Percentiles rank a stretch among this genome's conserved stretches.
Conservation (phyloP, 2,329 filamentous ascomycete species). For the Aspergillus alliaceus region DNA sequence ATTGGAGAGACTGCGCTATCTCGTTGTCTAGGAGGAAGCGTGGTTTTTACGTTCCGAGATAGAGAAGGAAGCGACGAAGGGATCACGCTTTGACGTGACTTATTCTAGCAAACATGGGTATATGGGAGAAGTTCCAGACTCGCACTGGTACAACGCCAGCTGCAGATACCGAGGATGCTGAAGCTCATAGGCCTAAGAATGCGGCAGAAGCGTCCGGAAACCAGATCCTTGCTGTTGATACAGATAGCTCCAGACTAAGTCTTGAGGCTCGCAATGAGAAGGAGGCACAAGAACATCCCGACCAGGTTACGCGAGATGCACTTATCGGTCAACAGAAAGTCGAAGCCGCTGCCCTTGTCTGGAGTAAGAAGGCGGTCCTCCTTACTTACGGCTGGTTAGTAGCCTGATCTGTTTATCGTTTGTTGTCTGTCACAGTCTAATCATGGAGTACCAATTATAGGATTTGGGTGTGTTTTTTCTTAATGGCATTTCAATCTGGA, state of each 20-base stretch:
- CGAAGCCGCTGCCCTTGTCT: constrained; percentile 48
- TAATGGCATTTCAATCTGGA: constrained; percentile 45
- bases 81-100: not conserved
- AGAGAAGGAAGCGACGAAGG: not conserved
- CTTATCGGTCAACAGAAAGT: constrained; percentile 48
- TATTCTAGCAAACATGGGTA: not conserved
- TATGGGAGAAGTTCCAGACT: not conserved
- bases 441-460: constrained; percentile 16
- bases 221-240: constrained; percentile 7
- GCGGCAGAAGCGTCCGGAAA: not conserved
- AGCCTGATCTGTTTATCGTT: not conserved
- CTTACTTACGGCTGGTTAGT: constrained; percentile 35
- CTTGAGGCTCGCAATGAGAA: constrained; percentile 30
- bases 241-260: constrained; percentile 23
- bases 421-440: constrained; percentile 4
- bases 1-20: not conserved
- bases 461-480: constrained; percentile 50
- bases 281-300: constrained; percentile 24
- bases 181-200: constrained; percentile 1
- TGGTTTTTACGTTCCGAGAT: not conserved
- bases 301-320: constrained; percentile 28
- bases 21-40: not conserved
- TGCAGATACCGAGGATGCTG: not conserved
- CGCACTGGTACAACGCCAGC: not conserved
- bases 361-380: constrained; percentile 42